A percentile compares a stretch with the other conserved stretches of the same genome.
Evolutionary conservation across 805 yeast genomes (phyloP).

Genomic region (Candida peoriensis): DNA sequence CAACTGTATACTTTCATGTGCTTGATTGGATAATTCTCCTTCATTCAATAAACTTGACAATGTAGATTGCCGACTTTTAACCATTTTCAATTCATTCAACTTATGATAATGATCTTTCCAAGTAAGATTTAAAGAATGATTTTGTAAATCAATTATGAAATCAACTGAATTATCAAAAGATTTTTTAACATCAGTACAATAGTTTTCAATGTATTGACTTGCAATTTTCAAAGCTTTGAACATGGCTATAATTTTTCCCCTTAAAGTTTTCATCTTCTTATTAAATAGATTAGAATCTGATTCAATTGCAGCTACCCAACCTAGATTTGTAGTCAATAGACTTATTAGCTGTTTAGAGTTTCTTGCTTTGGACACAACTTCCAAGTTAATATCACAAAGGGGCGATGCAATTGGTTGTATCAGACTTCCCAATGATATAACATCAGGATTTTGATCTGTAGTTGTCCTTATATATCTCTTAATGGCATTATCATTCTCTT

Average conservation of each 20-base stretch:
- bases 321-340: conserved; percentile 40
- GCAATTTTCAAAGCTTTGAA: conserved; percentile 43
- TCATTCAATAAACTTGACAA: conserved; percentile 13
- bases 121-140: conserved; percentile 32
- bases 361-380: conserved; percentile 11
- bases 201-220: conserved; percentile 43
- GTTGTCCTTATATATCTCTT: conserved; percentile 15
- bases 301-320: conserved; percentile 45
- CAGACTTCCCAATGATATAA: conserved; percentile 11
- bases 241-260: conserved; percentile 34
- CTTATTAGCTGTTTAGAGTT: conserved; percentile 23
- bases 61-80: conserved; percentile 4
- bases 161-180: conserved; percentile 34
- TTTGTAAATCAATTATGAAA: conserved; percentile 33
- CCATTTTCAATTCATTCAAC: conserved; percentile 8
- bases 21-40: conserved; percentile 23
- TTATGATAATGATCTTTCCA: conserved; percentile 15
- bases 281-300: conserved; percentile 34
- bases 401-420: conserved; percentile 36
- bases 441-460: too few species aligned
- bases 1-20: conserved; percentile 21
- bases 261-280: conserved; percentile 25
- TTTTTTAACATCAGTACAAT: conserved; percentile 45
- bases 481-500: conserved; percentile 9
- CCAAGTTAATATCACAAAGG: conserved; percentile 24